A percentile compares a stretch with the other conserved stretches of the same genome.
Evolutionary conservation across 371 early-diverging fungal genomes (phyloP).

Genomic region (Rhizopus microsporus): DNA sequence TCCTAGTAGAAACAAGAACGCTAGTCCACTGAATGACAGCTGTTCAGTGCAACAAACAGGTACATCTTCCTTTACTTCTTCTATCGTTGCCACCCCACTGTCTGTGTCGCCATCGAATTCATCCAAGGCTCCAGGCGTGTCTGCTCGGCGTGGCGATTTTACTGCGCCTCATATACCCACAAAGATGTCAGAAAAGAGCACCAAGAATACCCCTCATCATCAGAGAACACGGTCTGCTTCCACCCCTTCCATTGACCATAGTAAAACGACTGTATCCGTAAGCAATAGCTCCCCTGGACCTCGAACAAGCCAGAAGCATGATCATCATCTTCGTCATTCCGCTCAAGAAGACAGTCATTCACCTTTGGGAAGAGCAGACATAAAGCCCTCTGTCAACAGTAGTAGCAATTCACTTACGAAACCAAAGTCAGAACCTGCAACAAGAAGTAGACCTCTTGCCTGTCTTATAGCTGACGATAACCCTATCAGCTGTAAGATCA

Average conservation of each 20-base stretch:
- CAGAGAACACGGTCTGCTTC: constrained; percentile 20
- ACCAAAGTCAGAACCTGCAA: too few relatives aligned
- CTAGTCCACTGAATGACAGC: background rate
- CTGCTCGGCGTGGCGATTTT: constrained; percentile 8
- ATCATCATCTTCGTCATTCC: background rate
- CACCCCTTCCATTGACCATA: constrained; percentile 23
- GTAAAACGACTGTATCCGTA: background rate
- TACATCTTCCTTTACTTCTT: constrained; percentile 11
- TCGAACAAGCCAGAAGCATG: background rate
- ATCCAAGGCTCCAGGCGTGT: constrained; percentile 17
- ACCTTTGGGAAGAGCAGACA: constrained; percentile 12
- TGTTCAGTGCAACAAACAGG: background rate
- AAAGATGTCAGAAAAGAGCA: constrained; percentile 23
- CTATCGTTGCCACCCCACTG: constrained; percentile 22
- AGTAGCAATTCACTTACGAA: too few relatives aligned
- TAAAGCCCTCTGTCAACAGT: constrained; percentile 5
- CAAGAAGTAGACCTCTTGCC: constrained; percentile 33
- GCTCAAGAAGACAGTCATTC: constrained; percentile 1
- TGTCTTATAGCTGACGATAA: constrained; percentile 90
- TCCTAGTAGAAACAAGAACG: background rate
- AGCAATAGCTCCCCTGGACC: background rate
- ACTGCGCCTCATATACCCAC: constrained; percentile 27
- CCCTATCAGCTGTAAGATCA: constrained; percentile 82
- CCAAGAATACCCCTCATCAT: constrained; percentile 16
- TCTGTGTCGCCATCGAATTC: constrained; percentile 31